Percentiles rank a stretch among this genome's conserved stretches.
Evolutionary conservation across 2,329 filamentous ascomycete genomes (phyloP).

Genomic region (Verticillium isaacii): DNA sequence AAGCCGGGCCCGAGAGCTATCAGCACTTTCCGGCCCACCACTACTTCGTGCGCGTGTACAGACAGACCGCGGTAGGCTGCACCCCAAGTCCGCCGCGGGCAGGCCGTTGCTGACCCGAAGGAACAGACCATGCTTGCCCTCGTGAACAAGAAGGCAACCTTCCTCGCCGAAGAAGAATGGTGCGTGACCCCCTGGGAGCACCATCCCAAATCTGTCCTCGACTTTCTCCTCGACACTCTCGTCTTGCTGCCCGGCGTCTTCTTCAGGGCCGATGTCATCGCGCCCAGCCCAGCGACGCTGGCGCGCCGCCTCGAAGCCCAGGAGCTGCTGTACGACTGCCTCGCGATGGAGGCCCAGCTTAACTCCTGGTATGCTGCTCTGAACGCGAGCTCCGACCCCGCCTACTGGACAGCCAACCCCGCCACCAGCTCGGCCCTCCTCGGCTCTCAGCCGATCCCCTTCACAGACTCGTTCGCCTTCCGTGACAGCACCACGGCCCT

Average conservation of each 20-base stretch:
- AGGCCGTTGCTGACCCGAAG: background rate
- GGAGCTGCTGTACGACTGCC: conserved; percentile 42
- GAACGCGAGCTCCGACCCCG: conserved; percentile 19
- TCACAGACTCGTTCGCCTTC: conserved; percentile 40
- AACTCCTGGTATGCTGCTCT: conserved; percentile 39
- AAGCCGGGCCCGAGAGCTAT: conserved; percentile 41
- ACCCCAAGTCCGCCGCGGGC: background rate
- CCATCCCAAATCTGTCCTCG: conserved; percentile 46
- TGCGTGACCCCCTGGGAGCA: conserved; percentile 43
- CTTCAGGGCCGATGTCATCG: conserved; percentile 36
- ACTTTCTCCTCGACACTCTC: conserved; percentile 47
- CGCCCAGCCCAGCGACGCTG: conserved; percentile 31
- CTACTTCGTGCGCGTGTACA: conserved; percentile 51
- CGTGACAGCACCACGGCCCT: conserved; percentile 37
- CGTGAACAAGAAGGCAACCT: conserved; percentile 43
- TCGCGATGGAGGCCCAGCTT: conserved; percentile 42
- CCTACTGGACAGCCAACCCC: conserved; percentile 35
- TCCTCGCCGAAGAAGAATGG: conserved; percentile 49
- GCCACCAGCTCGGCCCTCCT: conserved; percentile 12
- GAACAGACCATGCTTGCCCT: conserved; percentile 41
- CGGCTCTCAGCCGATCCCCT: conserved; percentile 32
- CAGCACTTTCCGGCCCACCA: conserved; percentile 50
- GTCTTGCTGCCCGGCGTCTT: conserved; percentile 43
- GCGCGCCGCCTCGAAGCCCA: conserved; percentile 39
- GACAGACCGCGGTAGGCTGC: conserved; percentile 44